phyloP scores from a whole-genome alignment of 257 asterid species.

The Solanum arcanum region DNA sequence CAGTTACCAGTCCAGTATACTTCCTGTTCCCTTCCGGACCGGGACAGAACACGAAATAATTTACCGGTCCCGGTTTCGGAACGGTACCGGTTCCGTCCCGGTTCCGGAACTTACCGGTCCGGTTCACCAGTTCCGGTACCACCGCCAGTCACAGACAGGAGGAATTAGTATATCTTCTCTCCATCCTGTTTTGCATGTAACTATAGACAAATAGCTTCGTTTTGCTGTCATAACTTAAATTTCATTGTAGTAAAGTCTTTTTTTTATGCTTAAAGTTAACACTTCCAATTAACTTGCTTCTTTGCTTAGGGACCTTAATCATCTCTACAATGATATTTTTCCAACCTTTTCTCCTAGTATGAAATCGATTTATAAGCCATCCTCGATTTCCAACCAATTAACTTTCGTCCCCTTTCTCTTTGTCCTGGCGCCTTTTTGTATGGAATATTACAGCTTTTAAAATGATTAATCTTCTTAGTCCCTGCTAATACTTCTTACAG shows the following conservation, averaged over 20 bases:
- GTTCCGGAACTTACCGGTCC: too few species aligned
- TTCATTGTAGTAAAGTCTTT: not conserved
- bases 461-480: not conserved
- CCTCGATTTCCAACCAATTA: too few species aligned
- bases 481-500: not conserved
- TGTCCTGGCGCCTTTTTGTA: not conserved
- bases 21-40: too few species aligned
- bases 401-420: not conserved
- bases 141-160: not conserved
- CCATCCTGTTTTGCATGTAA: not conserved
- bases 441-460: not conserved
- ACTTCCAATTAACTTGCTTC: not conserved
- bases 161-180: not conserved
- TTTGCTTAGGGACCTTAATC: not conserved
- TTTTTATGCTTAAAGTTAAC: not conserved
- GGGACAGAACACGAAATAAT: too few species aligned
- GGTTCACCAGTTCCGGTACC: too few species aligned
- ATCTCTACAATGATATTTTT: not conserved
- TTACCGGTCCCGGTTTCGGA: too few species aligned
- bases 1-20: too few species aligned
- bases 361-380: not conserved
- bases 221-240: not conserved
- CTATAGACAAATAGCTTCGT: not conserved
- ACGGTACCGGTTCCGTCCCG: too few species aligned
- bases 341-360: not conserved